Base-by-base conservation (phyloP, 441 rosid species). In the Adansonia gregorii region DNA sequence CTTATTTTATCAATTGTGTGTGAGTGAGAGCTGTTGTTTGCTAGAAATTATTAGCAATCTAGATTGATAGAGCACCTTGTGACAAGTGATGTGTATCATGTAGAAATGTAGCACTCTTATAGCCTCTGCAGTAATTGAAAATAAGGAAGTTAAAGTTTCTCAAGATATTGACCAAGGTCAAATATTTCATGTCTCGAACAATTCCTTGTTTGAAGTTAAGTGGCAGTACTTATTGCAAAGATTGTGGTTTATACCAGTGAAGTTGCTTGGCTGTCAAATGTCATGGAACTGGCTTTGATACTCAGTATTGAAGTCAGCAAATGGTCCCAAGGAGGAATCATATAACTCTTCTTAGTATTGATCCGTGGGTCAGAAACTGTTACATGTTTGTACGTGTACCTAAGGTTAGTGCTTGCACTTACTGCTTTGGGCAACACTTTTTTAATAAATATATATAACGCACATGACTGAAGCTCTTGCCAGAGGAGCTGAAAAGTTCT, bases 131-230 rank as follows among this genome's bases (percentile, higher is more conserved):
- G 67, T 15, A 31, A 9, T 17, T 54, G 75, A 72, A 72, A 71
- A 8, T 71, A 71, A 35, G 63, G 9, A 17, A 72, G 61, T 71
- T 35, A n/a, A 8, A 31, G 61, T 71, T 46, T 3, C 51, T 54
- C 74, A 71, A 52, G 74, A 71, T 52, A 27, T 71, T 35, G 61
- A n/a, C 59, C 74, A 27, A 69, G 46, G n/a, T 54, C 27, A 31
- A 54, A 31, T 54, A 35, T 51, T 71, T 54, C 4, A 45, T 31
- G 63, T 52, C 74, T 35, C 27, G n/a, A 39, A 54, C 14, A 71
- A 31, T 31, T 69, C 43, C n/a, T 54, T 17, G 39, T 72, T 71
- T 54, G 49, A 27, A 72, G 60, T 15, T 27, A 51, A 31, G 8
- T 8, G 60, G 27, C 63, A 27, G 63, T 31, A 55, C 49, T 2